phyloP scores from a whole-genome alignment of 1,284 basidiomycete genomes.

The Austroboletus niveus region DNA sequence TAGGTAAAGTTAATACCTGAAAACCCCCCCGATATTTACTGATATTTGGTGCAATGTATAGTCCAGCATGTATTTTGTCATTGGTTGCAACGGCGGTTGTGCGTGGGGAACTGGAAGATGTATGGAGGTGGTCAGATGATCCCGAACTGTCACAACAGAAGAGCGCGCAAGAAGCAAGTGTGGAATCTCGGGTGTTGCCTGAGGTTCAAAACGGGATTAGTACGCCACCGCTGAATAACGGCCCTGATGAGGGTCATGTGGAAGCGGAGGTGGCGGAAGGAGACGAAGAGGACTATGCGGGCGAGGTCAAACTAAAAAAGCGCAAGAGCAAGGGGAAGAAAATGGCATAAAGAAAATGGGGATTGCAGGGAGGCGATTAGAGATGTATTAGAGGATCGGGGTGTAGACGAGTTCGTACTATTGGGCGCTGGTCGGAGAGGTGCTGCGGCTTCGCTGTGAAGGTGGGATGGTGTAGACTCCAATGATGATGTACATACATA shows the following conservation, averaged over 20 bases:
- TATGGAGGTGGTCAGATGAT: conserved; percentile 65
- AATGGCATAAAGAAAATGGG: neutral
- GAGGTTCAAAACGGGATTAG: conserved; percentile 14
- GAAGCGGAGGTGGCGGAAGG: conserved; percentile 9
- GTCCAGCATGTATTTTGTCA: conserved; percentile 67
- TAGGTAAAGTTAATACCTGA: conserved; percentile 50
- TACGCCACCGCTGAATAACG: conserved; percentile 16
- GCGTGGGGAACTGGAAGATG: conserved; percentile 58
- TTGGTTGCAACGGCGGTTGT: conserved; percentile 52
- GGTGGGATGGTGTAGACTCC: neutral
- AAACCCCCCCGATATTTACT: conserved; percentile 4
- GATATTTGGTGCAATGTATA: conserved; percentile 27
- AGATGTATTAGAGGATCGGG: conserved; percentile 1
- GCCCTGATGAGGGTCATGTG: conserved; percentile 12
- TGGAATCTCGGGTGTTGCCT: conserved; percentile 14
- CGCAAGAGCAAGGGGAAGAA: conserved; percentile 23
- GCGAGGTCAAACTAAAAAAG: conserved; percentile 17
- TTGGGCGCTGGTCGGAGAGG: conserved; percentile 10
- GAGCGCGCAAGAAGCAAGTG: conserved; percentile 6
- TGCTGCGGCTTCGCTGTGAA: neutral
- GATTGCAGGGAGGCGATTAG: neutral
- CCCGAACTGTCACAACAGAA: conserved; percentile 28
- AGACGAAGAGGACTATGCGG: conserved; percentile 8
- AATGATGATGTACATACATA: neutral
- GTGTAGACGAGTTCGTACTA: neutral